These are phyloP conservation scores for Saccharomycopsis crataegensis DNA, from an alignment of 1,139 yeast genomes.

Conservation along the genomic window DNA sequence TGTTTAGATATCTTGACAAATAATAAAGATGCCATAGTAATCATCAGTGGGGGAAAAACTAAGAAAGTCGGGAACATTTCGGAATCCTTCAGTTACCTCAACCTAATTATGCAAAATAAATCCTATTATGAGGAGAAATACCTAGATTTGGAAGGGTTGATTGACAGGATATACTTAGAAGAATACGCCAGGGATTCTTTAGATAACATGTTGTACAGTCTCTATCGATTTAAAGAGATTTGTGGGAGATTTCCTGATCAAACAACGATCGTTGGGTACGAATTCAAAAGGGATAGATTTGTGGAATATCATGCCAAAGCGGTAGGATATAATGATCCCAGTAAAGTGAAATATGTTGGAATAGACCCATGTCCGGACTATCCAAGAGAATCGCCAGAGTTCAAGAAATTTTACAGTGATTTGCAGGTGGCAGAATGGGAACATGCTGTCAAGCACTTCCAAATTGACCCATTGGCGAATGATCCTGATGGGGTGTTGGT, in stretches of 20 bases:
- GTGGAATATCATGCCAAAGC: slow-evolving; percentile 48
- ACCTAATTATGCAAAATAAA: slow-evolving; percentile 27
- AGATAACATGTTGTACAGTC: slow-evolving; percentile 64
- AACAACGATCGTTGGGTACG: slow-evolving; percentile 58
- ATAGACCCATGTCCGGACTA: slow-evolving; percentile 48
- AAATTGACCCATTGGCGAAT: slow-evolving; percentile 43
- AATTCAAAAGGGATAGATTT: slow-evolving; percentile 60
- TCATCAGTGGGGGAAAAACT: slow-evolving; percentile 74
- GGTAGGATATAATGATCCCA: neutral
- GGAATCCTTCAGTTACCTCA: slow-evolving; percentile 54
- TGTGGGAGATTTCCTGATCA: neutral
- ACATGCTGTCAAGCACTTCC: slow-evolving; percentile 52
- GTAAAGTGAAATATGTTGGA: slow-evolving; percentile 44
- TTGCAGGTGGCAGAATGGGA: slow-evolving; percentile 40
- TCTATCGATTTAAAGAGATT: slow-evolving; percentile 49
- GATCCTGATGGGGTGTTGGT: slow-evolving; percentile 39
- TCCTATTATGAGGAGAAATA: slow-evolving; percentile 2
- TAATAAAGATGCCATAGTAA: slow-evolving; percentile 27
- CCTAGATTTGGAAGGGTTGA: slow-evolving; percentile 20
- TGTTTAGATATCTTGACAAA: slow-evolving; percentile 1
- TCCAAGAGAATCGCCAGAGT: slow-evolving; percentile 22
- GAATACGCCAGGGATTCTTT: slow-evolving; percentile 77
- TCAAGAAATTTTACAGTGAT: slow-evolving; percentile 32
- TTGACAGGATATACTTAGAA: slow-evolving; percentile 39
- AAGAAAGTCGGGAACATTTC: slow-evolving; percentile 48